Evolutionary conservation across 345 rosid species (phyloP).

Genomic region (Gossypium rotundifolium): DNA sequence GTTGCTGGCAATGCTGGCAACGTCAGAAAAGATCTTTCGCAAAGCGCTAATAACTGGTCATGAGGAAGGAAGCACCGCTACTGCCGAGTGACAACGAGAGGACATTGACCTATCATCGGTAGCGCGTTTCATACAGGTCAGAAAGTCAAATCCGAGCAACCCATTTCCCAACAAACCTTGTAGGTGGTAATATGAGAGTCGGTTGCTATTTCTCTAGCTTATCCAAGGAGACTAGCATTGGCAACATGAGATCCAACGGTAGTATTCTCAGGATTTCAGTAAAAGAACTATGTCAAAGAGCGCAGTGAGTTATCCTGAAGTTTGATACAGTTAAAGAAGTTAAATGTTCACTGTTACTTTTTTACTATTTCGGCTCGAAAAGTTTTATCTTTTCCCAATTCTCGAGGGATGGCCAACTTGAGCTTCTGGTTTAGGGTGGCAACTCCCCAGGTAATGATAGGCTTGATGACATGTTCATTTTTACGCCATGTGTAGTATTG

Average conservation of each 20-base stretch:
- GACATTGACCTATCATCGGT: no score
- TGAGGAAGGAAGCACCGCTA: no score
- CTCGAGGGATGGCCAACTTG: conserved; percentile 36
- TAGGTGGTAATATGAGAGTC: no score
- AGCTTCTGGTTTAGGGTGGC: conserved; percentile 73
- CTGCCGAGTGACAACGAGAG: no score
- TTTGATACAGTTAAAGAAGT: neutral
- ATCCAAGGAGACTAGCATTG: no score
- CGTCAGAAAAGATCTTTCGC: no score
- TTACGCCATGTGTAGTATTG: conserved; percentile 35
- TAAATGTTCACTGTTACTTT: neutral
- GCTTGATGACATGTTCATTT: conserved; percentile 78
- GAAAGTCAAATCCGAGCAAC: no score
- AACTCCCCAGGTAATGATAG: conserved; percentile 83
- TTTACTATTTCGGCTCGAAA: neutral
- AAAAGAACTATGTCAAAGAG: neutral
- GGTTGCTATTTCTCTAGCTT: no score
- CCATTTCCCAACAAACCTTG: no score
- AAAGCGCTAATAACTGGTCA: no score
- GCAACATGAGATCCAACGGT: no score
- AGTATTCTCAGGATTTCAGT: neutral
- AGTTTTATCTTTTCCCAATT: neutral
- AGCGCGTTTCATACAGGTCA: no score
- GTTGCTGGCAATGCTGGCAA: rapidly evolving
- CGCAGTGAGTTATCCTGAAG: neutral